A percentile compares a stretch with the other conserved stretches of the same genome.
These are phyloP conservation scores for Candida railenensis DNA, from an alignment of 805 yeast species.

Conservation along the genomic window DNA sequence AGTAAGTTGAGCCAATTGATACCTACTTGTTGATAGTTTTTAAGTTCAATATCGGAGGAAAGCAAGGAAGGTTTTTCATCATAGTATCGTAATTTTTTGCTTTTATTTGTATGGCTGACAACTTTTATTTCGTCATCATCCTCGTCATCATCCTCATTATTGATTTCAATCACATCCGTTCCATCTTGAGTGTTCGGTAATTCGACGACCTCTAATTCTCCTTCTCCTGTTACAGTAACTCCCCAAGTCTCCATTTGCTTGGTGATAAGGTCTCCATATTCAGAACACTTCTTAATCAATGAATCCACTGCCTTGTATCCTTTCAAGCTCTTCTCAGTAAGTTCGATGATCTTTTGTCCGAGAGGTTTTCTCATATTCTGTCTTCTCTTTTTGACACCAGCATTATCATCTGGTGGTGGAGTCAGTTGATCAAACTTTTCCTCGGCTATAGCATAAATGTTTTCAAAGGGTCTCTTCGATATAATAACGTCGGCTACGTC, in stretches of 20 bases:
- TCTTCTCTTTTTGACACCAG: constrained; percentile 5
- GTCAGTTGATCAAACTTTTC: constrained; percentile 45
- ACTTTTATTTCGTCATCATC: constrained; percentile 37
- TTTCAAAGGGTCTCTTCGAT: constrained; percentile 65
- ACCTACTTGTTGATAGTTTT: constrained; percentile 95
- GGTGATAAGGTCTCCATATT: constrained; percentile 69
- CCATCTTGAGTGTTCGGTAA: constrained; percentile 17
- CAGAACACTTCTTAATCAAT: constrained; percentile 79
- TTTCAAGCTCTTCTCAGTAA: constrained; percentile 63
- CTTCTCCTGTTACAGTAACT: constrained; percentile 66
- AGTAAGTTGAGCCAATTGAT: constrained; percentile 86
- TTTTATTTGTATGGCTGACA: constrained; percentile 19
- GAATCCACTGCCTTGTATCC: constrained; percentile 96
- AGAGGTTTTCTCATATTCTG: constrained; percentile 48
- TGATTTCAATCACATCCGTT: constrained; percentile 10
- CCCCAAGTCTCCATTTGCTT: constrained; percentile 85
- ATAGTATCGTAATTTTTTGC: constrained; percentile 44
- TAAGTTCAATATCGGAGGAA: constrained; percentile 63
- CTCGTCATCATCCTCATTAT: constrained; percentile 9
- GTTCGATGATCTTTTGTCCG: constrained; percentile 75
- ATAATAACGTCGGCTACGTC: constrained; percentile 63
- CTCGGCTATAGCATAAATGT: constrained; percentile 58
- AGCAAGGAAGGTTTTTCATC: constrained; percentile 70
- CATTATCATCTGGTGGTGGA: constrained; percentile 23
- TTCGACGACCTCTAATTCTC: constrained; percentile 53